Base-by-base conservation (phyloP, 768 basidiomycete species). In the Cyclocybe aegerita region DNA sequence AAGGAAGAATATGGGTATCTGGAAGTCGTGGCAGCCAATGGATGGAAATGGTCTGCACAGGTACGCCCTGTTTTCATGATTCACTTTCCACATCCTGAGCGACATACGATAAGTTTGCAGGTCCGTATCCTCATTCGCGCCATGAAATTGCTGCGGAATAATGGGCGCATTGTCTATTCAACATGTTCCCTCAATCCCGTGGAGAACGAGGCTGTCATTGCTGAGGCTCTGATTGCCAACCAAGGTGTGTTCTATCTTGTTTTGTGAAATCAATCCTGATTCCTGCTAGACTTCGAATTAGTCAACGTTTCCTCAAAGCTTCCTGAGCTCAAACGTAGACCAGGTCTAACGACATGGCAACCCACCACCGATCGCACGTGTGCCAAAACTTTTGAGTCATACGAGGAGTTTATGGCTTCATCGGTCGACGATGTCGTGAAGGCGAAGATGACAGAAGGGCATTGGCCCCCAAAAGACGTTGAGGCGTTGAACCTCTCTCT, bases 141-240 rank as follows among this genome's bases (percentile, higher is more conserved):
- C 1, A 97, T 99, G 90, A 83, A 86, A 49, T 79, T 98, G 70
- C 79, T 99, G 36, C 84, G 85, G 30, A 61, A 65, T 9, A 81
- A 85, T n/a, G 96, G 95, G 7, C 85, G 90, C 33, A 88, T 98
- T 54, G 95, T 98, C 12, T 99, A 98, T 66, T 98, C 97, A 4
- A 99, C 97, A 0, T 98, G 97, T 62, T 98, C 95, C 0, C 74
- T 98, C 57, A 98, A 98, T 66, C 97, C 97, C 1, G 79, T 93
- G 9, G 97, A 99, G 70, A 98, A 99, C 64, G 97, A 99, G 66
- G 93, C 97, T 7, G 96, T 98, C 53, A 75, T 98, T 32, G 88
- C 91, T 1, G 86, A 89, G 39, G 93, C 91, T 0, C 75, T 98
- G 34, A 82, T 81, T 52, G 67, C 75, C 1, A 81, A 86, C 52